Conservation (phyloP, 352 stramenopile genomes). For the Aphanomyces cochlioides region DNA sequence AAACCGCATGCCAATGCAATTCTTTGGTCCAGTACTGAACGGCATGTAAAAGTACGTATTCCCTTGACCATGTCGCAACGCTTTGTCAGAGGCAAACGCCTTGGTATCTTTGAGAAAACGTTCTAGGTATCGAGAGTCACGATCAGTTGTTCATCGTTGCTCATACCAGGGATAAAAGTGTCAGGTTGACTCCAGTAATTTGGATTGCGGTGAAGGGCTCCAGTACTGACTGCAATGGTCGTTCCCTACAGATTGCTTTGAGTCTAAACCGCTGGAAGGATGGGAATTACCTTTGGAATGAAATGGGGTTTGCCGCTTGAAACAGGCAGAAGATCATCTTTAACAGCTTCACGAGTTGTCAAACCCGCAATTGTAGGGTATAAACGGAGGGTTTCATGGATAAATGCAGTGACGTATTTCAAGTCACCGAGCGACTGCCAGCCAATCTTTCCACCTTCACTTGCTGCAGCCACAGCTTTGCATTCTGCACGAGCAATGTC, state of each 20-base stretch:
- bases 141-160: background rate
- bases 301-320: conserved; percentile 15
- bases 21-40: conserved; percentile 19
- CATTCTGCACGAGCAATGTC: conserved; percentile 13
- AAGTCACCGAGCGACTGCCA: conserved; percentile 1
- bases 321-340: conserved; percentile 10
- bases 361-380: conserved; percentile 18
- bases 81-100: conserved; percentile 9
- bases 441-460: background rate
- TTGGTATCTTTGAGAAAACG: conserved; percentile 12
- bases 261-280: background rate
- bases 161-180: conserved; percentile 12
- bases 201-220: conserved; percentile 24
- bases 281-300: conserved; percentile 19
- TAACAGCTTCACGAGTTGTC: background rate
- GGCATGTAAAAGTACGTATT: conserved; percentile 23
- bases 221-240: conserved; percentile 20
- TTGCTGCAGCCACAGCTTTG: background rate
- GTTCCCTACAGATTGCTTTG: conserved; percentile 7
- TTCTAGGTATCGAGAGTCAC: background rate
- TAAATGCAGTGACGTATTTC: conserved; percentile 24
- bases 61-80: conserved; percentile 1
- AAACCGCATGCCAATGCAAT: conserved; percentile 22
- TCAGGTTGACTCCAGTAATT: conserved; percentile 16
- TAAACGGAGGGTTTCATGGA: conserved; percentile 24